Base-by-base conservation (phyloP, 306 rosid genomes). In the Lathyrus aphaca region DNA sequence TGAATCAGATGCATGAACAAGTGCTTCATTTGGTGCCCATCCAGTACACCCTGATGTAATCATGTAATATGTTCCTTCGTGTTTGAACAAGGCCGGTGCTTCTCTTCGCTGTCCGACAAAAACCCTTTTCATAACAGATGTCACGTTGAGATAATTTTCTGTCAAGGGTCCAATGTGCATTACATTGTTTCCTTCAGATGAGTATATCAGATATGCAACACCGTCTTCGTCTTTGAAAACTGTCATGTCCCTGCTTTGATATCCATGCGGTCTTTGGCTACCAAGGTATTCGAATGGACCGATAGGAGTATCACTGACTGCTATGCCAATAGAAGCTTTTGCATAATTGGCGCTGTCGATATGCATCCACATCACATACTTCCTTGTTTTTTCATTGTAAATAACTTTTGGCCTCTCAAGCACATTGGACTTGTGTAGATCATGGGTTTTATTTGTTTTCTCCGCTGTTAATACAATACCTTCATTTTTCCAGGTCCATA, bases 331-430 rank as follows among this genome's bases (percentile, higher is more conserved):
- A 2, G 96, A 39, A 69, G 98, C 97, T 82, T 94, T 94, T 3
- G 97, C 89, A 49, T 94, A 94, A 86, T 90, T 94, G 62, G 72
- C 82, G 77, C 88, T 86, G 10, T 94, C 98, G n/a, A 94, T 80
- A 74, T 90, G 98, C 97, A 90, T 94, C 96, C 92, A 94, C 97
- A 94, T 94, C 35, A 91, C 98, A 70, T 90, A 94, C 77, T 90
- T 88, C 42, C 86, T 77, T 14, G 97, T 87, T 82, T 77, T 86
- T 12, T 81, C 86, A 53, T 90, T 94, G 86, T 85, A 90, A 71
- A 90, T 74, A 71, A 94, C 98, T 79, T 94, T 90, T 1, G 98
- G 98, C 77, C 98, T 81, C 95, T 94, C 98, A 9, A 94, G 96
- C 54, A 94, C 98, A 43, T 94, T 90, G 42, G 89, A 85, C 80